Percentiles rank a stretch among this genome's conserved stretches.
phyloP scores from a whole-genome alignment of 2,329 filamentous ascomycete genomes.

The Colletotrichum gigasporum region DNA sequence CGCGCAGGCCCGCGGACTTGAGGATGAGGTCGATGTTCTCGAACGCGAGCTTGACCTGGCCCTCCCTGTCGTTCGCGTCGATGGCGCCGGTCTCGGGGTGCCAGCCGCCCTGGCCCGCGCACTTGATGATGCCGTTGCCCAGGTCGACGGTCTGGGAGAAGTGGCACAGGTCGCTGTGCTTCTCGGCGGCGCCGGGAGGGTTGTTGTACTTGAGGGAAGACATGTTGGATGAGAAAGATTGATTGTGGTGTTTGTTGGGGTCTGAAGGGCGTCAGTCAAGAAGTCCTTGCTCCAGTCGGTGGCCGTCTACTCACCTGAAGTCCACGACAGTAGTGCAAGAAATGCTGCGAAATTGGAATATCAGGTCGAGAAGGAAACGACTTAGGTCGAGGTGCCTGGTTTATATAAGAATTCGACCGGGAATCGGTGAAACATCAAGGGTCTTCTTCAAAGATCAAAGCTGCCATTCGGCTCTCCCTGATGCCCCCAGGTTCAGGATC shows the following conservation, averaged over 20 bases:
- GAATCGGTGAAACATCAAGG: too few relatives aligned
- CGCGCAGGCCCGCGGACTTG: slow-evolving; percentile 34
- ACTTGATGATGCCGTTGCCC: slow-evolving; percentile 35
- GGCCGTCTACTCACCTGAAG: too few relatives aligned
- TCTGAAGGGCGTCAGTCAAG: too few relatives aligned
- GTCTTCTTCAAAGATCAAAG: too few relatives aligned
- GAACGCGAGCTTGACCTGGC: slow-evolving; percentile 28
- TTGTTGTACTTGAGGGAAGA: background rate
- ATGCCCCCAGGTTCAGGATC: too few relatives aligned
- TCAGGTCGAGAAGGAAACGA: too few relatives aligned
- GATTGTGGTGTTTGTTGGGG: too few relatives aligned
- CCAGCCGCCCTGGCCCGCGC: slow-evolving; percentile 38
- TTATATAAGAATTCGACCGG: too few relatives aligned
- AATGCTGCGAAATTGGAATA: too few relatives aligned
- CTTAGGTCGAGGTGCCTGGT: too few relatives aligned
- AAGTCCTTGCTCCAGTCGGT: background rate
- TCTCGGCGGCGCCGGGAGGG: background rate
- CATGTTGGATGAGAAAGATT: background rate
- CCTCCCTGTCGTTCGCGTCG: slow-evolving; percentile 22
- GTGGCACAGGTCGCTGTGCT: slow-evolving; percentile 20
- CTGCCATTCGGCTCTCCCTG: too few relatives aligned
- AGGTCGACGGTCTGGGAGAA: slow-evolving; percentile 38
- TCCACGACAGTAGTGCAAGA: too few relatives aligned
- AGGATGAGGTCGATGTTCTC: slow-evolving; percentile 38
- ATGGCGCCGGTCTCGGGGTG: slow-evolving; percentile 31